Evolutionary conservation across 805 yeast genomes (phyloP), one percentile per base, ranked within the genome.

Genomic region (Yarrowia divulgata): DNA sequence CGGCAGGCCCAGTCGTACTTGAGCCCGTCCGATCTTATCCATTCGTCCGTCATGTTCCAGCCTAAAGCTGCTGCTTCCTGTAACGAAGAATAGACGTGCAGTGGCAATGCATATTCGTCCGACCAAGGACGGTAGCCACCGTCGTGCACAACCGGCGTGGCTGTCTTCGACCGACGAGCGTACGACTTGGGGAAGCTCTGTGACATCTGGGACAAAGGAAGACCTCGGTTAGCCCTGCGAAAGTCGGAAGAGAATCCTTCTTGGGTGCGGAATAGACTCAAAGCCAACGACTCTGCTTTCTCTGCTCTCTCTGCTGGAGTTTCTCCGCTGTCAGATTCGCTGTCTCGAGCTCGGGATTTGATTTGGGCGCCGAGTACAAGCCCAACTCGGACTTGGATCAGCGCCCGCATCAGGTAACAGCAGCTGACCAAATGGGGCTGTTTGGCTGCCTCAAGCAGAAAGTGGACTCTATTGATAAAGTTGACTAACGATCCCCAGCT

Each of bases 11-110:
- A 79, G 0, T 72, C 74, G 60, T 75, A 78, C 37, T 71, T 70
- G 16, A 79, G 69, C 19, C 71, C 70, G 67, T 77, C 75, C 19
- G 66, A 66, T 14, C 70, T 69, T 1, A 79, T 77, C 83, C 83
- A 81, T 50, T 79, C 81, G 18, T 73, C 73, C 19, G 78, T 74
- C 32, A 80, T 64, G n/a, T 75, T 70, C 55, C 75, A 75, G 13
- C 79, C 80, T 68, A 80, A 76, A 6, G 83, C 81, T 2, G 83
- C 80, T 0, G 78, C 82, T 64, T 81, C 84, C 50, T 79, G 79
- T 10, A 80, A 67, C 6, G 79, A 71, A 8, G 82, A 76, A 70
- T 73, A 78, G 37, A 73, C 75, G 54, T 79, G 81, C 40, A 81
- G 72, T 1, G 83, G 83, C 50, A 81, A 71, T 43, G 71, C 74